These are phyloP conservation scores for Peronospora belbahrii DNA, from an alignment of 352 stramenopile species.

Conservation along the genomic window DNA sequence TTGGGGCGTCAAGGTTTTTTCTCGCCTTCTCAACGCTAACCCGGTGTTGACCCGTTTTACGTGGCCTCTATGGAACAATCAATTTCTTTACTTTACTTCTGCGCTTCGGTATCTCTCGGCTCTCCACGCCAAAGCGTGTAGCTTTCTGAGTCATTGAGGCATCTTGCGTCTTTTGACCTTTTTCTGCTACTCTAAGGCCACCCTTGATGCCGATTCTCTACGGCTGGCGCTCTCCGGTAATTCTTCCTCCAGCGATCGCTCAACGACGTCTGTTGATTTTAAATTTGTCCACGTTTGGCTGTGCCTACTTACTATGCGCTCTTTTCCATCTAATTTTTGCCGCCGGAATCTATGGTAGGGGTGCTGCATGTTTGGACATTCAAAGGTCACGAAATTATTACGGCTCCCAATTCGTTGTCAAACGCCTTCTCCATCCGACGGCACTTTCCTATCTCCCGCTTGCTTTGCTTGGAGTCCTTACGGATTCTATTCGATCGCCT, in stretches of 20 bases:
- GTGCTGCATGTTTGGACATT: neutral
- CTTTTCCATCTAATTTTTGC: neutral
- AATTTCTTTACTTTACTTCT: neutral
- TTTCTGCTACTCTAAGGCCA: neutral
- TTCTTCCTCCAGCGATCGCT: too few species aligned
- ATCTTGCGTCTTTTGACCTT: neutral
- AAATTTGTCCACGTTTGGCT: too few species aligned
- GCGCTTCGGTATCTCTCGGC: neutral
- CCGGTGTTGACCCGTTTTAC: conserved; percentile 1
- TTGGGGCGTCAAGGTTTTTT: conserved; percentile 5
- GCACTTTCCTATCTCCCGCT: neutral
- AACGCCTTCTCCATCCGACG: neutral
- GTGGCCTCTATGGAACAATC: conserved; percentile 4
- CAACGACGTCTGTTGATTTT: too few species aligned
- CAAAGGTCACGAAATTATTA: neutral
- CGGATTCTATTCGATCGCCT: too few species aligned
- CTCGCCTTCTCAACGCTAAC: neutral
- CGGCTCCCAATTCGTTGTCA: neutral
- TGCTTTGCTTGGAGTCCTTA: too few species aligned
- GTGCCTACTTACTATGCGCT: neutral
- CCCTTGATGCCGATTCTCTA: neutral
- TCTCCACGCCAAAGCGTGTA: neutral
- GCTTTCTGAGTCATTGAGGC: neutral
- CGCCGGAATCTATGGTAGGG: neutral
- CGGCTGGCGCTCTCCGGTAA: neutral